Base-by-base conservation (phyloP, 2,329 filamentous ascomycete species). In the Ascochyta koolunga region DNA sequence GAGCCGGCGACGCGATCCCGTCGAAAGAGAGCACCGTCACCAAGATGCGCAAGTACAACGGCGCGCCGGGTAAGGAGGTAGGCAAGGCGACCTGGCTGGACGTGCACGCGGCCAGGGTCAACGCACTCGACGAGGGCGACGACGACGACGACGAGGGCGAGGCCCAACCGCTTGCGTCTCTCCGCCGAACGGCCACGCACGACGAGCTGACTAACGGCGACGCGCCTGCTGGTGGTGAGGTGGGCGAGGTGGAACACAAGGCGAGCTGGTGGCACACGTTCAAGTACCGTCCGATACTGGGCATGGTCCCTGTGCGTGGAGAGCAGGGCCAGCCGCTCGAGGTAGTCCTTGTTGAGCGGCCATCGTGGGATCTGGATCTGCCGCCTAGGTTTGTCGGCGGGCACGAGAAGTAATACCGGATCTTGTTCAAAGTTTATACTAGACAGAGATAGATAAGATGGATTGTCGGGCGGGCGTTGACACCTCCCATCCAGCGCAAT, bases 281-380 rank as follows among this genome's bases (percentile, higher is more conserved):
- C 81, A 96, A 96, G 76, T 99, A 98, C 76, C 84, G 93, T 54
- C 90, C 93, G n/a, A 92, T 99, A 64, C 80, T 99, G 57, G 95
- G 93, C 5, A 82, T 89, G 38, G 81, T 86, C 18, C 81, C 84
- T 16, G 75, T 89, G 27, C 79, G 77, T 19, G 65, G 69, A 35
- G 62, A 48, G 22, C 59, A 57, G 24, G 77, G 87, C 35, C 55
- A 65, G 39, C 74, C 78, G 10, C 76, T 89, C 4, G 95, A 99
- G 76, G 89, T 97, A 40, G 93, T 91, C 2, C 79, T 98, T 45
- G 86, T 98, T 13, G 93, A 98, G 79, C 81, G 93, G 67, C 93
- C 93, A 18, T 82, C 87, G 64, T 95, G 89, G 86, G 90, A 96
- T 74, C 80, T 92, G 55, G 88, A 93, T 61, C 78, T 93, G 71